phyloP scores from a whole-genome alignment of 1,284 basidiomycete species.

The Pseudozyma thailandica region DNA sequence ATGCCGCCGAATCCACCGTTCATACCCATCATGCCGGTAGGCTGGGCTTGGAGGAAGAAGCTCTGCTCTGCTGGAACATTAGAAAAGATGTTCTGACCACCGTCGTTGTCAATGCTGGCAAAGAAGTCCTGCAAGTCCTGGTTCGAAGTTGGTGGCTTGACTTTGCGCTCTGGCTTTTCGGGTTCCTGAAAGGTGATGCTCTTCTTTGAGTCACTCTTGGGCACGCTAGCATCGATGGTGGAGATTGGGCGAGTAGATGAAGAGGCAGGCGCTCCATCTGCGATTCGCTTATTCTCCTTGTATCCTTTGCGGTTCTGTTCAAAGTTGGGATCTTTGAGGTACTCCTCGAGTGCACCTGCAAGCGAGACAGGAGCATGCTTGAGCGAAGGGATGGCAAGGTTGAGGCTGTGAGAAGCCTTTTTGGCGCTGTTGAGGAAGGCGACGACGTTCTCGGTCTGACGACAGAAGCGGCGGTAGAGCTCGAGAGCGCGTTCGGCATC shows the following conservation, averaged over 20 bases:
- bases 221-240: conserved; percentile 18
- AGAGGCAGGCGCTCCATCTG: conserved; percentile 72
- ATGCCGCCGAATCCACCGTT: conserved; percentile 64
- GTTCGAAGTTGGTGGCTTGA: conserved; percentile 55
- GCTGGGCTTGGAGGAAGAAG: conserved; percentile 53
- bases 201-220: conserved; percentile 50
- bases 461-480: conserved; percentile 94
- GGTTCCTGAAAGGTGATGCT: conserved; percentile 54
- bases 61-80: conserved; percentile 42
- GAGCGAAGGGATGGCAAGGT: conserved; percentile 91
- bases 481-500: conserved; percentile 87
- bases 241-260: conserved; percentile 16
- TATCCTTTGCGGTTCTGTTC: conserved; percentile 93
- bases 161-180: conserved; percentile 44
- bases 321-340: conserved; percentile 93
- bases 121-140: conserved; percentile 86
- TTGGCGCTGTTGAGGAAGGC: conserved; percentile 92
- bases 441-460: conserved; percentile 91
- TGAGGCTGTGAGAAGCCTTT: conserved; percentile 89
- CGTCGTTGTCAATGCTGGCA: conserved; percentile 84
- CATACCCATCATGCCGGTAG: conserved; percentile 53
- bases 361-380: conserved; percentile 95
- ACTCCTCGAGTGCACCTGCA: conserved; percentile 92
- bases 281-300: conserved; percentile 82
- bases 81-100: conserved; percentile 78